These are phyloP conservation scores for Trapa bicornis DNA, from an alignment of 345 rosid species.

Conservation along the genomic window DNA sequence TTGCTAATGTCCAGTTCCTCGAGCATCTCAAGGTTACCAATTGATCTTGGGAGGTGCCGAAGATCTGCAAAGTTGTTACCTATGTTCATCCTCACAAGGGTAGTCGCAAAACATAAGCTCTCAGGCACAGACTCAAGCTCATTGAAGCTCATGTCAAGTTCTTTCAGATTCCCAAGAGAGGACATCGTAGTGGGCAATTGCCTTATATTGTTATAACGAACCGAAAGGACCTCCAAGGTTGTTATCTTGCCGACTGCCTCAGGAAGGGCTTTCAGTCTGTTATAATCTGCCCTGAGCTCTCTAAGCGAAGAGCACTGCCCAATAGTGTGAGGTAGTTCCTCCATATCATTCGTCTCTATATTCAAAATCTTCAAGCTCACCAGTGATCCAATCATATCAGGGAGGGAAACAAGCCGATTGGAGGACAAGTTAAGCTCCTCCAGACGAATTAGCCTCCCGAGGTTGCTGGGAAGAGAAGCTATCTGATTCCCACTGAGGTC, in stretches of 20 bases:
- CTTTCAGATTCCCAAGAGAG: constrained; percentile 57
- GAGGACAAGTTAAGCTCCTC: constrained; percentile 86
- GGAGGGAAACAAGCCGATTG: constrained; percentile 50
- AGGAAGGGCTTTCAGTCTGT: constrained; percentile 90
- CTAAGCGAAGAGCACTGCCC: constrained; percentile 54
- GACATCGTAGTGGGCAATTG: constrained; percentile 90
- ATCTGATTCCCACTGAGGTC: constrained; percentile 75
- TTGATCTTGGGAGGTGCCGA: constrained; percentile 67
- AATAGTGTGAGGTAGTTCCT: constrained; percentile 73
- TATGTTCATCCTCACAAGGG: constrained; percentile 74
- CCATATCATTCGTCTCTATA: constrained; percentile 76
- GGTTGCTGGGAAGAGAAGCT: constrained; percentile 48
- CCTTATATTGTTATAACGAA: constrained; percentile 81
- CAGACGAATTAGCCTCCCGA: constrained; percentile 51
- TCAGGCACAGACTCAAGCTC: constrained; percentile 96
- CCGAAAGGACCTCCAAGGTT: constrained; percentile 60
- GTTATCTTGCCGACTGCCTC: constrained; percentile 90
- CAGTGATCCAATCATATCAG: constrained; percentile 65
- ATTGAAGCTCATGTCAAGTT: constrained; percentile 89
- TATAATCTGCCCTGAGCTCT: constrained; percentile 82
- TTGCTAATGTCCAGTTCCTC: constrained; percentile 93
- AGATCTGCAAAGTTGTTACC: constrained; percentile 94
- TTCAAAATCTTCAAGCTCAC: constrained; percentile 48
- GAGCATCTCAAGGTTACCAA: constrained; percentile 88
- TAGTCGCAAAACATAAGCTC: constrained; percentile 77